Base-by-base conservation (phyloP, 2,329 filamentous ascomycete genomes). In the Epichloe sylvatica region DNA sequence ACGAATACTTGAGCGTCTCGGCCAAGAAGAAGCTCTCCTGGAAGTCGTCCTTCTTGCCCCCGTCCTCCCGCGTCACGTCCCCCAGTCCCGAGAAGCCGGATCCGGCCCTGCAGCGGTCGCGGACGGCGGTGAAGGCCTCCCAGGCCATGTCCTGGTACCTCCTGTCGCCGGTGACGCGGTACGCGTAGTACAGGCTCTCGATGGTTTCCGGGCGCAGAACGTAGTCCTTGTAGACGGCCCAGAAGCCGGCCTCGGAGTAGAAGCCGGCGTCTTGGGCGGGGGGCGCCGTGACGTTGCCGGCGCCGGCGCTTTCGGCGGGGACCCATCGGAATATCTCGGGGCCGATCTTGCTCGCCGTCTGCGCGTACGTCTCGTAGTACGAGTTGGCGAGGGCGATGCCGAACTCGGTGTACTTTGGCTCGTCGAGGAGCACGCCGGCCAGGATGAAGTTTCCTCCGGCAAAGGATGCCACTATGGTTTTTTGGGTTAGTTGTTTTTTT, bases 1-100 rank as follows among this genome's bases (percentile, higher is more conserved):
- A 94, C 49, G 76, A 70, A 63, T 94, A 94, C 72, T 94, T 94
- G 64, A 94, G 62, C 53, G 89, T 84, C 70, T 94, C 88, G 0
- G 88, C 87, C 63, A 94, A 87, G 71, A 85, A 82, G 68, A 92
- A 94, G 59, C 84, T 90, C 68, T 94, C 86, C 72, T 90, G 84
- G 62, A 83, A 82, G 62, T 94, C 78, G 39, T 66, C 64, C 52
- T 75, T 80, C 0, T 67, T 64, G 83, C 84, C 8, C 85, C 85
- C 86, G 25, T 70, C 72, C 6, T 60, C 57, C 2, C 65, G 67
- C 56, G 84, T 87, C 44, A 94, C 86, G 61, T 94, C 65, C 58
- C 62, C 62, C 49, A 94, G 68, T 19, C 76, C 73, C 13, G 77
- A 76, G 65, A 80, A 94, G 7, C 84, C 88, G 19, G 75, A 80